Base-by-base conservation (phyloP, 306 rosid species). In the Prunus armeniaca region DNA sequence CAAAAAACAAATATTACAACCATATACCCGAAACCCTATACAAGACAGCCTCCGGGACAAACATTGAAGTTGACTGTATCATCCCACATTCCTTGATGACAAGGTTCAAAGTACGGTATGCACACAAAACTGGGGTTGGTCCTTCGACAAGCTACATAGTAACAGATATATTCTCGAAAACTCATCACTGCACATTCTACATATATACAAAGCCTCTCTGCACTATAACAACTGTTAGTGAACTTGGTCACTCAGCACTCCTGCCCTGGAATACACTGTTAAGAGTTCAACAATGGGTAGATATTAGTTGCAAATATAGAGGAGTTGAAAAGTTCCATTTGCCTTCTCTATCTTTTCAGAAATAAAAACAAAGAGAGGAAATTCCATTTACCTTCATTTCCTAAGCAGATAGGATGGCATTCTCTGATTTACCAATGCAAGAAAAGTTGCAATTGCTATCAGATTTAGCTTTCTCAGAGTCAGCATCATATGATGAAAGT, bases 391-490 rank as follows among this genome's bases (percentile, higher is more conserved):
- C 85, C 55, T 79, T 43, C 18, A 22, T 58, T 75, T 78, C 76
- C 71, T 80, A 90, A 67, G 87, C 78, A 68, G 98, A 88, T 28
- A 91, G 80, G 75, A 90, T 79, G 22, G 84, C 88, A 79, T 81
- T 88, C 76, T 80, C 84, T 46, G 95, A 82, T 80, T 83, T 86
- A 22, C 51, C 76, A 17, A 67, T 51, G 77, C 73, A 60, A 55
- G 87, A 38, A 27, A 81, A 76, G 86, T 70, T 73, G 65, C 12
- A 54, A 24, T 62, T 46, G 60, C 70, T 74, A 67, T 69, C 82
- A 6, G 82, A 73, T 86, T 82, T 89, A 18, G 71, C 69, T 83
- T 78, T 86, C 79, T 80, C 86, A 2, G 75, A 17, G 74, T 78
- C 79, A 9, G 76, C 72, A 52, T 75, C 87, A 71, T 95, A 82